These are phyloP conservation scores for Lenwebbia sp. DNA, from an alignment of 345 rosid species.

Conservation along the genomic window DNA sequence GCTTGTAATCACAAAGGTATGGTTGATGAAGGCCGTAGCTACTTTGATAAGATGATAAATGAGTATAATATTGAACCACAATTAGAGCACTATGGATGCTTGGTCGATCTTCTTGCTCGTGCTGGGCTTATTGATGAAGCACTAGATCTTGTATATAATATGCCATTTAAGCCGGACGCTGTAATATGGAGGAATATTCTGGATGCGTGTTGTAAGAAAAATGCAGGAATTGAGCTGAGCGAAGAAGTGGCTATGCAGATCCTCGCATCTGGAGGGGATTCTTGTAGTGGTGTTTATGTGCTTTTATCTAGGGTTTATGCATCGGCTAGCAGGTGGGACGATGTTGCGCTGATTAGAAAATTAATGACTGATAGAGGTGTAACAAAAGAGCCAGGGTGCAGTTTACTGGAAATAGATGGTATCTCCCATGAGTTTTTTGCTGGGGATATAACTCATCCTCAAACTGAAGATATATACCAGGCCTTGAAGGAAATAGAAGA, in stretches of 20 bases:
- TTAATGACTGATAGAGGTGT: constrained; percentile 61
- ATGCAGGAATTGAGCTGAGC: constrained; percentile 47
- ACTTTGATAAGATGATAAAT: constrained; percentile 51
- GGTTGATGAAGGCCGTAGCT: constrained; percentile 47
- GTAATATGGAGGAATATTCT: constrained; percentile 91
- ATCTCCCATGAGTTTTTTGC: constrained; percentile 65
- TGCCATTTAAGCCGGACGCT: constrained; percentile 68
- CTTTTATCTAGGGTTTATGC: constrained; percentile 71
- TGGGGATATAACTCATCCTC: constrained; percentile 74
- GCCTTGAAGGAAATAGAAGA: constrained; percentile 46
- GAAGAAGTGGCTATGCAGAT: constrained; percentile 52
- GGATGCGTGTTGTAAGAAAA: constrained; percentile 61
- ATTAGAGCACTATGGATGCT: constrained; percentile 74
- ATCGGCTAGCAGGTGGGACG: constrained; percentile 62
- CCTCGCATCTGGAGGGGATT: constrained; percentile 26
- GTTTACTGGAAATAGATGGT: constrained; percentile 66
- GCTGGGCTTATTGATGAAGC: constrained; percentile 68
- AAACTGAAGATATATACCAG: constrained; percentile 41
- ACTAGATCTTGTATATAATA: constrained; percentile 37
- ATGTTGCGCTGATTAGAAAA: constrained; percentile 59
- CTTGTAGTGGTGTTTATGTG: constrained; percentile 54
- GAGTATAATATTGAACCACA: constrained; percentile 53
- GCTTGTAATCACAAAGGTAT: constrained; percentile 65
- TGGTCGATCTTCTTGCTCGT: constrained; percentile 62
- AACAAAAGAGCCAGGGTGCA: constrained; percentile 77